Evolutionary conservation across 2,329 filamentous ascomycete species (phyloP), one percentile per base, ranked within the genome.

Genomic region (Sarocladiaceae sp.): DNA sequence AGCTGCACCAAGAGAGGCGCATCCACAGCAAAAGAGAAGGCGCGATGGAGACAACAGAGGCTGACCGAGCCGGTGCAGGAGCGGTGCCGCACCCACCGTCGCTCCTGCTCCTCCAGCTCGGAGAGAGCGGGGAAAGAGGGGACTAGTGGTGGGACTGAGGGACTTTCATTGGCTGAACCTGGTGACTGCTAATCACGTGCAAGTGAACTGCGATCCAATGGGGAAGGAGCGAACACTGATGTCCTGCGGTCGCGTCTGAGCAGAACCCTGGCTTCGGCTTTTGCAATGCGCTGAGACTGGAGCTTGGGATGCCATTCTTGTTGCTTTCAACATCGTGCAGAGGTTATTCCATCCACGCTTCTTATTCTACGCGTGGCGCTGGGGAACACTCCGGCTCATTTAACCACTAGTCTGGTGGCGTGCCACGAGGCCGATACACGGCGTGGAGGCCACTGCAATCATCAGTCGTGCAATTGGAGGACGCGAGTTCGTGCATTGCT

Each of bases 51-150:
- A 26, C 20, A 36, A n/a, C 33, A 44, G 23, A 44, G 12, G 40
- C 28, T 48, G 44, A 29, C 28, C 44, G 44, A 33, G 17, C 44
- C n/a, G 44, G 22, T 31, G 44, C 26, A 48, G 26, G 17, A 17
- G 22, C 22, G 22, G 40, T 26, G 12, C 44, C 17, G 37, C 17
- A 42, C 22, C 37, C 37, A 42, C 22, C 44, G 44, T 31, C 44
- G 44, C 44, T 31, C 26, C 18, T 48, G 44, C 26, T 48, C 44
- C 28, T 31, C 44, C 44, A 31, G 44, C 26, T 48, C 26, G 17
- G 22, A 33, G 25, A 48, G 26, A 48, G 44, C 44, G 44, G 44
- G 44, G 44, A 48, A 33, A 48, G 44, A 29, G 44, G 44, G 44
- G 44, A 12, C 4, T 26, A 17, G 10, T 33, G 44, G 44, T 48